Evolutionary conservation across 1,284 basidiomycete species (phyloP).

Genomic region (Vanrija sp.): DNA sequence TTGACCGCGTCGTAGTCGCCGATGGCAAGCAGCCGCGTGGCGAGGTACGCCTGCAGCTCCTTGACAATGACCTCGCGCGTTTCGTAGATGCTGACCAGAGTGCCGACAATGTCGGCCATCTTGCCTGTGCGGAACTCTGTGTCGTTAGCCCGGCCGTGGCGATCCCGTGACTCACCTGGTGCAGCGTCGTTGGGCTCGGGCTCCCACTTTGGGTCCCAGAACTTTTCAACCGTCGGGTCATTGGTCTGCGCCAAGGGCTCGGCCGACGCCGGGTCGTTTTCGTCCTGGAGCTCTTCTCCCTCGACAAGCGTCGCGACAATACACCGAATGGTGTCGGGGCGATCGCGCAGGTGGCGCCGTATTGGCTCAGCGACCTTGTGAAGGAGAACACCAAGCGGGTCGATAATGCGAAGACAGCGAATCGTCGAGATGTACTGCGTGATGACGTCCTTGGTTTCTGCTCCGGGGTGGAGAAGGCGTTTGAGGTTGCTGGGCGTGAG

Average conservation of each 20-base stretch:
- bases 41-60: slow-evolving; percentile 83
- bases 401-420: slow-evolving; percentile 80
- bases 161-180: slow-evolving; percentile 57
- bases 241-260: slow-evolving; percentile 56
- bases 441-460: slow-evolving; percentile 88
- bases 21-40: slow-evolving; percentile 72
- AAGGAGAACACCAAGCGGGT: slow-evolving; percentile 85
- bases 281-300: slow-evolving; percentile 62
- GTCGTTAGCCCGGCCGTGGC: neutral
- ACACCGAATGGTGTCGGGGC: slow-evolving; percentile 84
- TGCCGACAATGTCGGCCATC: slow-evolving; percentile 84
- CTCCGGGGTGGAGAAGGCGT: slow-evolving; percentile 90
- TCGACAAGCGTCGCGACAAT: slow-evolving; percentile 89
- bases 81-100: slow-evolving; percentile 91
- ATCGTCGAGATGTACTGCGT: slow-evolving; percentile 93
- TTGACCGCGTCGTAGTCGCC: slow-evolving; percentile 74
- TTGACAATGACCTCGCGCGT: slow-evolving; percentile 91
- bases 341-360: slow-evolving; percentile 71
- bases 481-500: slow-evolving; percentile 62
- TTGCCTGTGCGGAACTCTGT: slow-evolving; percentile 83
- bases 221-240: slow-evolving; percentile 73
- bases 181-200: slow-evolving; percentile 93
- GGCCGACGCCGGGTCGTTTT: slow-evolving; percentile 37
- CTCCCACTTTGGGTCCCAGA: slow-evolving; percentile 81
- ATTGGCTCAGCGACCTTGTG: slow-evolving; percentile 90